A percentile compares a stretch with the other conserved stretches of the same genome.
Conservation (phyloP, 2,329 filamentous ascomycete genomes). For the Cucurbitaria berberidis region DNA sequence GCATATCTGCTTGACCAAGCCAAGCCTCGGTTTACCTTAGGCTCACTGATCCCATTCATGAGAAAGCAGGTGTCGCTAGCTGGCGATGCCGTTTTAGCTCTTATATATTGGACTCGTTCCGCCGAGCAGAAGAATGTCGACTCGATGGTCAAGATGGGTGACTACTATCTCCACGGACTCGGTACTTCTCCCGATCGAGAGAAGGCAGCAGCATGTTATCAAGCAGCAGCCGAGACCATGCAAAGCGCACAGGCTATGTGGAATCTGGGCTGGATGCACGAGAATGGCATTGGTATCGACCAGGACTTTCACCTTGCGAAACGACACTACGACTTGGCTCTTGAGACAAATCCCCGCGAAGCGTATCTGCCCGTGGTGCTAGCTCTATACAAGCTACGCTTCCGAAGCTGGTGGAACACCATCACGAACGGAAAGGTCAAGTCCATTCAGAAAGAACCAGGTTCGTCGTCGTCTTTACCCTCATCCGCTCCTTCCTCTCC, state of each 20-base stretch:
- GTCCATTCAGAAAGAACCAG: slow-evolving; percentile 86
- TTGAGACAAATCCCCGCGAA: slow-evolving; percentile 84
- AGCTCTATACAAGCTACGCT: slow-evolving; percentile 81
- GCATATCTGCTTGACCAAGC: slow-evolving; percentile 81
- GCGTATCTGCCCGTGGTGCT: slow-evolving; percentile 92
- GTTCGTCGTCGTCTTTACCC: slow-evolving; percentile 57
- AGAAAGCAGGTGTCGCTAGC: slow-evolving; percentile 55
- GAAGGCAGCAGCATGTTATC: slow-evolving; percentile 92
- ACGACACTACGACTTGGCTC: slow-evolving; percentile 89
- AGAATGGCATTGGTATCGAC: slow-evolving; percentile 89
- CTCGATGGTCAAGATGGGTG: slow-evolving; percentile 95
- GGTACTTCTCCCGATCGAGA: slow-evolving; percentile 73
- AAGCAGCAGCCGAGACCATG: slow-evolving; percentile 86
- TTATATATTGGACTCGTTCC: slow-evolving; percentile 95
- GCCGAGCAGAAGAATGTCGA: slow-evolving; percentile 93
- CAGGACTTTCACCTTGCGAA: slow-evolving; percentile 98
- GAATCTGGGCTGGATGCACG: slow-evolving; percentile 99
- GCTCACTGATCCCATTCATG: slow-evolving; percentile 58
- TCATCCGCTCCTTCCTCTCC: background rate
- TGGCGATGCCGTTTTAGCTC: slow-evolving; percentile 69
- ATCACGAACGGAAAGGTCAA: slow-evolving; percentile 90
- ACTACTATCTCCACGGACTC: slow-evolving; percentile 89
- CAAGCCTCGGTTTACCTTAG: slow-evolving; percentile 57
- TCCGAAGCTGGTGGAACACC: slow-evolving; percentile 92
- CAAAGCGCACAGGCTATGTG: slow-evolving; percentile 94